Base-by-base conservation (phyloP, 352 stramenopile species). In the Sclerospora graminicola region DNA sequence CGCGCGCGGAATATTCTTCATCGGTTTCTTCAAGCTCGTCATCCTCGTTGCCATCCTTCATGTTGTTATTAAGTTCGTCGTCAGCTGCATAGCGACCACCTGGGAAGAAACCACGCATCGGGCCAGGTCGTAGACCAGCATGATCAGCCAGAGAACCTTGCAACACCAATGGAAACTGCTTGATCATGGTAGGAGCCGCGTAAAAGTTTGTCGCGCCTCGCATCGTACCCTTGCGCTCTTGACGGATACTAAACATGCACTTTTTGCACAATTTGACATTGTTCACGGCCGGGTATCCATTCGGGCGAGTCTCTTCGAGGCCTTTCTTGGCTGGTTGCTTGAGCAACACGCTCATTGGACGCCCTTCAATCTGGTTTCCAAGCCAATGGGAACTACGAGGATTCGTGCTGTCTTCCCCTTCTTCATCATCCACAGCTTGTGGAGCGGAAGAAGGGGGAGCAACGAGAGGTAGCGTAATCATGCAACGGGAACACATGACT, bases 221-320 rank as follows among this genome's bases (percentile, higher is more conserved):
- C 53, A 73, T 63, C 30, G 63, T 72, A 1, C 64, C 68, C 39
- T 82, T 81, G 23, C 74, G 74, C 32, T 87, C 71, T 20, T 79
- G 67, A 3, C 69, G 67, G 35, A 84, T 68, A 29, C 41, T 58
- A 42, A 77, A 84, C 45, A 87, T 70, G 57, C 75, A 87, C 39
- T 87, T 87, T 45, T 83, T 78, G 57, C 75, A 87, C 26, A 87
- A 60, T 51, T 84, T 84, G 19, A 84, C 67, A 36, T 61, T 55
- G 44, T 82, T 78, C 30, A 84, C 71, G 30, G 71, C 69, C 6
- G 70, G 64, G 48, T 82, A 75, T 37, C 66, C 65, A 14, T 75
- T 68, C 2, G 55, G 29, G 1, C 69, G 48, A n/a, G 54, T 59
- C 35, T 59, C 54, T 21, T 66, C 59, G 1, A 74, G 44, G 32